Evolutionary conservation across 306 rosid genomes (phyloP).

Genomic region (Vigna trinervia): DNA sequence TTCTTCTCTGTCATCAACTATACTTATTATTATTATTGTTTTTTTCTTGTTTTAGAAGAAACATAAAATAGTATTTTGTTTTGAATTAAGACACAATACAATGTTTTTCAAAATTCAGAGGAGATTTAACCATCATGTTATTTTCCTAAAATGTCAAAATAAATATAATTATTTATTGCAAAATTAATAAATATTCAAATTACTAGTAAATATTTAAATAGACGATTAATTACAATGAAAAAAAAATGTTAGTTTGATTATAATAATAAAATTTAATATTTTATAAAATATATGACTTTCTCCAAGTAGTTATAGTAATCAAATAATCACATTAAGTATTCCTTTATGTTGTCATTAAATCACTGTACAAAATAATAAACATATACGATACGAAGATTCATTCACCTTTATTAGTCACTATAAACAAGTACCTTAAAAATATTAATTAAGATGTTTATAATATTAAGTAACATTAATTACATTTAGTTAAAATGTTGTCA

Average conservation of each 20-base stretch:
- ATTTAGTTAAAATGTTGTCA: no score
- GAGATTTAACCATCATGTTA: not conserved
- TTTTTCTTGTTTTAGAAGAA: constrained; percentile 26
- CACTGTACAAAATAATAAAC: no score
- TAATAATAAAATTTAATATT: not conserved
- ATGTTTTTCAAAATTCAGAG: not conserved
- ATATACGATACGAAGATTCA: no score
- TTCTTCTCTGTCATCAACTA: not conserved
- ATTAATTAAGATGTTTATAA: no score
- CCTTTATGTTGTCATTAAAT: not conserved
- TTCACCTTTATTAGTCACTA: no score
- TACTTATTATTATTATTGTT: not conserved
- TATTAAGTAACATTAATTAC: no score
- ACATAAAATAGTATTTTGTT: not conserved
- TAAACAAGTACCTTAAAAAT: no score
- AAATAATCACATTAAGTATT: not conserved
- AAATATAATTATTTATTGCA: not conserved
- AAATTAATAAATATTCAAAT: no score
- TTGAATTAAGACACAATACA: not conserved
- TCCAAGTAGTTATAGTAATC: not conserved
- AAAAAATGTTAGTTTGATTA: not conserved
- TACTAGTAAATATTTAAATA: not conserved
- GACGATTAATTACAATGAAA: not conserved
- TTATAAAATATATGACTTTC: not conserved
- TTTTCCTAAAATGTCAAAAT: not conserved